A percentile compares a stretch with the other conserved stretches of the same genome.
These are phyloP conservation scores for Uromyces viciae-fabae DNA, from an alignment of 1,284 basidiomycete genomes.

Conservation along the genomic window DNA sequence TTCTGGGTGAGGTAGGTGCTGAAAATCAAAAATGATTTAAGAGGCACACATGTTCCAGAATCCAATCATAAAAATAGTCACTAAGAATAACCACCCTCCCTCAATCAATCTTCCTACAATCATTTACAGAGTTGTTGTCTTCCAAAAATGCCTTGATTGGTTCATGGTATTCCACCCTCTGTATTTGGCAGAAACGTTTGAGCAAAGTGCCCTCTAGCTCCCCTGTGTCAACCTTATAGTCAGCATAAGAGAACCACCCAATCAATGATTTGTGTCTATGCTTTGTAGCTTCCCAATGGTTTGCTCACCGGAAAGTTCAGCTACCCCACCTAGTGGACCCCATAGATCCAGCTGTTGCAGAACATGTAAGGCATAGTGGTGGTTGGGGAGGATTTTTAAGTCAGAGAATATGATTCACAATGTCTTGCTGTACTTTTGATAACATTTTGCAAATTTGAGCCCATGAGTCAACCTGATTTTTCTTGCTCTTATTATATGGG, in stretches of 20 bases:
- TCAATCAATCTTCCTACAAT: not conserved
- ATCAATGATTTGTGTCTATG: not conserved
- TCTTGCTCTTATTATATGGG: too few species aligned
- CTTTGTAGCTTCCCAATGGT: not conserved
- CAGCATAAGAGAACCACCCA: not conserved
- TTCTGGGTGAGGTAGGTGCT: not conserved
- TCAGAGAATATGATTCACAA: not conserved
- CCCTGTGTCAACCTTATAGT: not conserved
- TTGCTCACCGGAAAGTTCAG: not conserved
- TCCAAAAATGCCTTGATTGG: not conserved
- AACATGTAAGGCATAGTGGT: not conserved
- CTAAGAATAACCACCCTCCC: not conserved
- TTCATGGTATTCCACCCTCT: not conserved
- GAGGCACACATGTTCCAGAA: not conserved
- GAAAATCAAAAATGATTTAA: not conserved
- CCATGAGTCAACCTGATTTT: too few species aligned
- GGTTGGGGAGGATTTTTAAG: not conserved
- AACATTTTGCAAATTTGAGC: too few species aligned
- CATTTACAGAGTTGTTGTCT: not conserved
- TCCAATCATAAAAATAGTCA: not conserved
- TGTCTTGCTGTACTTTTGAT: not conserved
- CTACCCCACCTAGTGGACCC: not conserved
- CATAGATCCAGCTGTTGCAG: not conserved
- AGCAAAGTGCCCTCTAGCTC: not conserved
- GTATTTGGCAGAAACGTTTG: not conserved